Conservation (phyloP, 805 yeast genomes). For the Torulaspora microellipsoides region DNA sequence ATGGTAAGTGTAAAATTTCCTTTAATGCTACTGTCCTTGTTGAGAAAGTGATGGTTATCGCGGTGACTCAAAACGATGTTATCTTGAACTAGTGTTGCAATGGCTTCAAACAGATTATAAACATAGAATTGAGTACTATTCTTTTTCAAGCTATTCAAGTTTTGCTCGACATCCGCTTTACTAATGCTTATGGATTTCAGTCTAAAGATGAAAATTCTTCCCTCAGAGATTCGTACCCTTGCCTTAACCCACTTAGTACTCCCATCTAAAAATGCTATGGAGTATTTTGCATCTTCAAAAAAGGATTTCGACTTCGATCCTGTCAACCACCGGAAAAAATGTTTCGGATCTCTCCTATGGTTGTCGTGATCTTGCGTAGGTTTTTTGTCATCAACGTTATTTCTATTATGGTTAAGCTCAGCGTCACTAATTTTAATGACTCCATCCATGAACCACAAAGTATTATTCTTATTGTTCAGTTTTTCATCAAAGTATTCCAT, state of each 20-base stretch:
- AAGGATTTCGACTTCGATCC: conserved; percentile 12
- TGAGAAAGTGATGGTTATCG: neutral
- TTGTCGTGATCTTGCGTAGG: neutral
- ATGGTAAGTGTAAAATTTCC: conserved; percentile 26
- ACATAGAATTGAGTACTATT: conserved; percentile 18
- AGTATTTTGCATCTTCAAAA: conserved; percentile 9
- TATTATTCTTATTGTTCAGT: conserved; percentile 10
- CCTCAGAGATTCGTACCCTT: conserved; percentile 24
- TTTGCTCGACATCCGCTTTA: conserved; percentile 2
- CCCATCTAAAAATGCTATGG: conserved; percentile 23
- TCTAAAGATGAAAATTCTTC: conserved; percentile 26
- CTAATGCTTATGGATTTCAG: conserved; percentile 4
- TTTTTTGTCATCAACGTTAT: neutral
- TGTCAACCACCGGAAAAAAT: conserved; percentile 22
- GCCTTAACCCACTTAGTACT: conserved; percentile 21
- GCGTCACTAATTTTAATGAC: conserved; percentile 14
- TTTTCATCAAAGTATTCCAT: conserved; percentile 26
- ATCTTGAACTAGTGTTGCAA: conserved; percentile 29
- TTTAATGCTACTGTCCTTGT: neutral
- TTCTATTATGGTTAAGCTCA: conserved; percentile 1
- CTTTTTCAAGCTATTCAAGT: conserved; percentile 11
- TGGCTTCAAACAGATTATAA: conserved; percentile 26
- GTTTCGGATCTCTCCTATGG: neutral
- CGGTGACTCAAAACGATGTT: conserved; percentile 20
- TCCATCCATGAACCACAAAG: conserved; percentile 29